Base-by-base conservation (phyloP, 2,329 filamentous ascomycete genomes). In the Chaetomium sp. region DNA sequence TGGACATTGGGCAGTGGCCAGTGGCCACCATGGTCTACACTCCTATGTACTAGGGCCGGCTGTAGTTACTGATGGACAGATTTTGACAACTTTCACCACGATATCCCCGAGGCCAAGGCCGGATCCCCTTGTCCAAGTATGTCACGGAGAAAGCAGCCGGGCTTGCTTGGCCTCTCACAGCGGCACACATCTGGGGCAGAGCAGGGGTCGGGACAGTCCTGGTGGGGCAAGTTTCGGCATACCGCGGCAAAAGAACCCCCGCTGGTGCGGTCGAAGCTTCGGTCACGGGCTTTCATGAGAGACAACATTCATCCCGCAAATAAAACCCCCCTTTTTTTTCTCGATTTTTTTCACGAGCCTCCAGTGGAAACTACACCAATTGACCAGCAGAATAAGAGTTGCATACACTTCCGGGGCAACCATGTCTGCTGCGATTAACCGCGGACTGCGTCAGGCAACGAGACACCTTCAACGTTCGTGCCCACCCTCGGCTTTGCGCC, bases 401-500 rank as follows among this genome's bases (percentile, higher is more conserved):
- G 44, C 38, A 33, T 33, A 46, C 42, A 57, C 45, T n/a, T 14
- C 27, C 40, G 35, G 45, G 10, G 19, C 49, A 62, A 27, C 41
- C 58, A 81, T 81, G 79, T 81, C 79, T 70, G 75, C 76, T 68
- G 74, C 19, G 19, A 27, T 78, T 70, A 75, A 74, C 66, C 77
- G 79, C 66, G 76, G 75, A 69, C 70, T 82, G 64, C 76, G 78
- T 66, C 74, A 78, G 64, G 79, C 76, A 60, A 76, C 79, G 63
- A 79, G 73, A 74, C 77, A 76, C 65, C 69, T 76, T 66, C 72
- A 74, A 60, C 66, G 68, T 59, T 67, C 63, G 52, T 61, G 68
- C 66, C 63, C 70, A 65, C 72, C 69, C 59, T 66, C 68, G 61
- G 67, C 68, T 65, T 69, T 68, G 63, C 66, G 68, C 65, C 65